Evolutionary conservation across 2,329 filamentous ascomycete species (phyloP).

Genomic region (Sporothrix euskadiensis): DNA sequence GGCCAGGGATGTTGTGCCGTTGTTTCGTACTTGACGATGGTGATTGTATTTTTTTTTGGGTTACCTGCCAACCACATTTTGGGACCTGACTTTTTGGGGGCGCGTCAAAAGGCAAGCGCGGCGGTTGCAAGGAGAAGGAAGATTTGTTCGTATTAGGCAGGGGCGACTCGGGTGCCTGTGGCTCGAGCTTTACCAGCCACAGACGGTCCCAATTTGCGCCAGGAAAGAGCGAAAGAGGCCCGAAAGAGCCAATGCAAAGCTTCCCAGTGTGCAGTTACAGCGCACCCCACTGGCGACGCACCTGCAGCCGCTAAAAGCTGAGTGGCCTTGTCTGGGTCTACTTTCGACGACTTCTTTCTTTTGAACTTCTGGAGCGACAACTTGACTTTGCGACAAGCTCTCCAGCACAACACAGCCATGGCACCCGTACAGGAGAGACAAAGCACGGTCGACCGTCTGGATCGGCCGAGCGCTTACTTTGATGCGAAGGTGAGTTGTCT

Average conservation of each 20-base stretch:
- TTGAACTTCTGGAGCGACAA: neutral
- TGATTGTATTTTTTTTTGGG: conserved; percentile 18
- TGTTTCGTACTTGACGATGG: neutral
- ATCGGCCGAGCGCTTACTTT: conserved; percentile 94
- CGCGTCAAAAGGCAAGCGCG: conserved; percentile 26
- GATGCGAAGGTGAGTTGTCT: conserved; percentile 67
- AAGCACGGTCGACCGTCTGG: conserved; percentile 85
- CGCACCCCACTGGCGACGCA: conserved; percentile 4
- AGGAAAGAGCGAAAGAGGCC: neutral
- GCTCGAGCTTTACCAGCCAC: conserved; percentile 30
- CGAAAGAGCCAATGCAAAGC: neutral
- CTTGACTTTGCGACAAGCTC: conserved; percentile 19
- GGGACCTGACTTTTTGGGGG: conserved; percentile 25
- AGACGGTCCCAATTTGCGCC: neutral
- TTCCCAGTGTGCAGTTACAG: neutral
- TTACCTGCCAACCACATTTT: conserved; percentile 8
- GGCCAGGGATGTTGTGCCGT: conserved; percentile 4
- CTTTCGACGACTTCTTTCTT: neutral
- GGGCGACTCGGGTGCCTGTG: conserved; percentile 18
- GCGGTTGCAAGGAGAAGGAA: neutral
- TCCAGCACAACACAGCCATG: conserved; percentile 24
- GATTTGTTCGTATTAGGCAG: neutral
- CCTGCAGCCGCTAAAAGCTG: conserved; percentile 14
- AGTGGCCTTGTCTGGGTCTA: neutral
- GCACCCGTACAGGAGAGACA: conserved; percentile 40